Evolutionary conservation across 176 grass and related monocot genomes (phyloP), one percentile per base, ranked within the genome.

Genomic region (Triticum dicoccoides): DNA sequence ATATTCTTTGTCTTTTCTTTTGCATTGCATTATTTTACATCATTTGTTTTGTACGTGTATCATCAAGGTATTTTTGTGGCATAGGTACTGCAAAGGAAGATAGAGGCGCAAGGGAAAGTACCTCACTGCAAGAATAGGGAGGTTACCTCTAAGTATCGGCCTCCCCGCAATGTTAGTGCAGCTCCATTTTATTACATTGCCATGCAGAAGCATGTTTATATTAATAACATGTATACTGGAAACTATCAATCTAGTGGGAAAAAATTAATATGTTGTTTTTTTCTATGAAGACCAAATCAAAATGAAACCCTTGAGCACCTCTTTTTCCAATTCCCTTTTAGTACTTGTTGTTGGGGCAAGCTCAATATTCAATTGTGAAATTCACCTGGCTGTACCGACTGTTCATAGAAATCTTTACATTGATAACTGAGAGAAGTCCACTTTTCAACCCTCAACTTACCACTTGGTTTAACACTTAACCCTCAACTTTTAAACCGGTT

Each of bases 141-240:
- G 85, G 85, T 87, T 64, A 87, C 85, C n/a, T 80, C 85, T 9
- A 87, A 80, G 20, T 63, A 35, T 72, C 56, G 52, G 7, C 9
- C 18, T 62, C 52, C 20, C 25, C 4, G 12, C 23, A 20, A 49
- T 20, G 25, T 80, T 69, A 24, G 61, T n/a, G 14, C 24, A 44
- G 42, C 12, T 81, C 13, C 62, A 45, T 65, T 65, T 51, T 72
- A 15, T 37, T 87, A 52, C 29, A 64, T 47, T 73, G 1, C 35
- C 23, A 78, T 77, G 10, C 32, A 15, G 47, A 41, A 54, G 27
- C 14, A 34, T n/a, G 51, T 68, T 24, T 37, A 78, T 20, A 15
- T n/a, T 10, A 65, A 37, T 4, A 77, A 4, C 42, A 45, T 45
- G 20, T 76, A 35, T 27, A 4, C 24, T 85, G 61, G 18, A 65